Evolutionary conservation across 306 rosid species (phyloP).

Genomic region (Betula pendula): DNA sequence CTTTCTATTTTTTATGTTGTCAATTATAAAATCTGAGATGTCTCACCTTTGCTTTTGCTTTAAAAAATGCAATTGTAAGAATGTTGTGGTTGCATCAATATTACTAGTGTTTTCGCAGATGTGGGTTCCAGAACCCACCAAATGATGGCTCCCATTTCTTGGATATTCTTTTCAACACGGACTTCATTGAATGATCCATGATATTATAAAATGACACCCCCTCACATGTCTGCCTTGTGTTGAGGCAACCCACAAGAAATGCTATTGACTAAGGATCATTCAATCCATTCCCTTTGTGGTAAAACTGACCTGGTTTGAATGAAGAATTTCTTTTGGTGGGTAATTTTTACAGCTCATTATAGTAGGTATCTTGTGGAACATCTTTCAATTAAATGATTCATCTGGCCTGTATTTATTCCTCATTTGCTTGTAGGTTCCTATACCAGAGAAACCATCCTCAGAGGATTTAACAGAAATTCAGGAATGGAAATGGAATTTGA

Average conservation of each 20-base stretch:
- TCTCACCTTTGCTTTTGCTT: background rate
- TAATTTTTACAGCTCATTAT: background rate
- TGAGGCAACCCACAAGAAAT: conserved; percentile 8
- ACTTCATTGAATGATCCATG: background rate
- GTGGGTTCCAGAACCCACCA: background rate
- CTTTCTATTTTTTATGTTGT: background rate
- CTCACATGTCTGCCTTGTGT: background rate
- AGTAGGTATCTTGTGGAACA: background rate
- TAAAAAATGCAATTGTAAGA: background rate
- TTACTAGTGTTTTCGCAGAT: background rate
- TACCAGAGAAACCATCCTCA: conserved; percentile 66
- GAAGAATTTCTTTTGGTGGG: background rate
- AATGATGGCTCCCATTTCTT: background rate
- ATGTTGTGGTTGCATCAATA: background rate
- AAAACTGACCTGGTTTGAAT: background rate
- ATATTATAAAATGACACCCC: background rate
- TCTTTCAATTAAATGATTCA: conserved; percentile 4
- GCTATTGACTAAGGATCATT: background rate
- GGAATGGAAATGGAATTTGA: conserved; percentile 71
- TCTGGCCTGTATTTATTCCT: conserved; percentile 13
- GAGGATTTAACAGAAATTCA: conserved; percentile 68
- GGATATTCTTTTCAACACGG: background rate
- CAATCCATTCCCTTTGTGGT: background rate
- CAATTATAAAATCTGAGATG: background rate
- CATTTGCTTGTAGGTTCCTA: conserved; percentile 57